phyloP scores from a whole-genome alignment of 2,329 filamentous ascomycete species.

The Mariannaea elegans region DNA sequence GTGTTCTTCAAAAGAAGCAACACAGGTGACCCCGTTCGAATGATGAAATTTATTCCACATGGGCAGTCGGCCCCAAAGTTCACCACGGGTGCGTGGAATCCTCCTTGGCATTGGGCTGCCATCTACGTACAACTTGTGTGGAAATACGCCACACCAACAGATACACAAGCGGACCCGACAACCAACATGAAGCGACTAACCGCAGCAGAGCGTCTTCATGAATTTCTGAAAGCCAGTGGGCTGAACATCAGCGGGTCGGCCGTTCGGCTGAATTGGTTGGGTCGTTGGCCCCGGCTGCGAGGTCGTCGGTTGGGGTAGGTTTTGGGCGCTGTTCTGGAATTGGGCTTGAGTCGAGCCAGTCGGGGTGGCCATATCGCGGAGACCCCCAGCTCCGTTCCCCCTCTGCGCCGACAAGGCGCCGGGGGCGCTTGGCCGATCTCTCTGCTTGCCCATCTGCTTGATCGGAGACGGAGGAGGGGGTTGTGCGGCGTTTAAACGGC shows the following conservation, averaged over 20 bases:
- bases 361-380: conserved; percentile 81
- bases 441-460: conserved; percentile 81
- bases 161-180: conserved; percentile 43
- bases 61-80: neutral
- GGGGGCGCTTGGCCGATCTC: conserved; percentile 79
- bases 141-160: conserved; percentile 40
- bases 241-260: conserved; percentile 73
- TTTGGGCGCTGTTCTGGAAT: conserved; percentile 94
- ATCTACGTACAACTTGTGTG: conserved; percentile 31
- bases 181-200: conserved; percentile 56
- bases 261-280: conserved; percentile 61
- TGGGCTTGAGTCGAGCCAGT: conserved; percentile 94
- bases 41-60: neutral
- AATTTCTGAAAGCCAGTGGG: conserved; percentile 89
- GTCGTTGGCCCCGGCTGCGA: conserved; percentile 69
- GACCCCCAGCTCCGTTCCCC: conserved; percentile 76
- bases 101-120: conserved; percentile 12
- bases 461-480: conserved; percentile 87
- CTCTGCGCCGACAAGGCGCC: conserved; percentile 79
- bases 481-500: conserved; percentile 94
- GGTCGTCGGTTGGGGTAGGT: conserved; percentile 75
- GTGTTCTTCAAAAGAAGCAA: neutral
- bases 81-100: conserved; percentile 1
- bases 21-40: conserved; percentile 9
- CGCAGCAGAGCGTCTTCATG: conserved; percentile 92